A percentile compares a stretch with the other conserved stretches of the same genome.
phyloP scores from a whole-genome alignment of 495 filamentous ascomycete genomes.

The Xylaria bambusicola region DNA sequence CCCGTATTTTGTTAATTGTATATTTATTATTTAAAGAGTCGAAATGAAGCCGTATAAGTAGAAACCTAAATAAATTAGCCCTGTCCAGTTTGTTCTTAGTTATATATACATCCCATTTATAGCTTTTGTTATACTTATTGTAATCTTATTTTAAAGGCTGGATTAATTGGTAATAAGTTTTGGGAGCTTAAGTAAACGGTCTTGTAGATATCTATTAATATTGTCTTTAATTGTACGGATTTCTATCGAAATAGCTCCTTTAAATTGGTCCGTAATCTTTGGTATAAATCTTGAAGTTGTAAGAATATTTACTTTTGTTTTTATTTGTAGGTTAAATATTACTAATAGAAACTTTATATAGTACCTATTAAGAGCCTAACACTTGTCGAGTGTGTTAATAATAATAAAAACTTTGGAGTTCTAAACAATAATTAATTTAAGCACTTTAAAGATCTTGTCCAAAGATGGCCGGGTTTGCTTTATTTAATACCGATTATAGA shows the following conservation, averaged over 20 bases:
- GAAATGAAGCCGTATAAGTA: constrained; percentile 53
- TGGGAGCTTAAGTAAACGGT: constrained; percentile 26
- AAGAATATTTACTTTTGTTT: constrained; percentile 32
- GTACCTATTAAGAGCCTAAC: constrained; percentile 16
- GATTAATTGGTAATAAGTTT: constrained; percentile 19
- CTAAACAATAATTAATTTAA: not conserved
- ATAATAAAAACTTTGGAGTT: constrained; percentile 41
- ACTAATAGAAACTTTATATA: constrained; percentile 21
- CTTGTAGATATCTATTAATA: constrained; percentile 36
- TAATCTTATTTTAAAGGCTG: constrained; percentile 35
- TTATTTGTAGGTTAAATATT: constrained; percentile 32
- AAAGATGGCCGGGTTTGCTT: constrained; percentile 29
- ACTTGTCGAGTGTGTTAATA: constrained; percentile 55
- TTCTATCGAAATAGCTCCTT: constrained; percentile 25
- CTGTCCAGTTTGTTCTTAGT: not conserved
- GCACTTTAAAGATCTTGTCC: constrained; percentile 26
- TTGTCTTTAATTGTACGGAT: constrained; percentile 44
- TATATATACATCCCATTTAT: constrained; percentile 44
- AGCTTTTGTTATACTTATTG: constrained; percentile 28
- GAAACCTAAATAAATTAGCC: constrained; percentile 44
- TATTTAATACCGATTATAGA: constrained; percentile 26
- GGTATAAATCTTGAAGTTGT: constrained; percentile 45
- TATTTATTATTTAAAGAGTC: constrained; percentile 44
- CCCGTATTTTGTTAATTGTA: constrained; percentile 32
- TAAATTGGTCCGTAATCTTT: constrained; percentile 28